Conservation (phyloP, 148 eudicot genomes). For the Persicaria tinctoria region DNA sequence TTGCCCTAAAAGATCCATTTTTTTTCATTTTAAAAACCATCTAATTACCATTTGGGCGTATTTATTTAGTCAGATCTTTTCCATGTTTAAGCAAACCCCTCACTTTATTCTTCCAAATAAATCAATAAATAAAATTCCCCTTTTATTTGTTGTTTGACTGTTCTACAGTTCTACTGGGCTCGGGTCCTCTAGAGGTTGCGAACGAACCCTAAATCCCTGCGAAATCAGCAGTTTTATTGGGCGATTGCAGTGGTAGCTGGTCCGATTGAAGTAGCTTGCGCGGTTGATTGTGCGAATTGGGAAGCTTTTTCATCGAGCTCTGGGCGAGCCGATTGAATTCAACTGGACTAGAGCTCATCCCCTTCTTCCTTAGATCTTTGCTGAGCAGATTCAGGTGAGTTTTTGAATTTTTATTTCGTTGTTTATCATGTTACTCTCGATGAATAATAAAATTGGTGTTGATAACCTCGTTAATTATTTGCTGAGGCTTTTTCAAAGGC, state of each 20-base stretch:
- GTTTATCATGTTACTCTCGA: neutral
- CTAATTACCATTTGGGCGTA: too few species aligned
- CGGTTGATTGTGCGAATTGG: neutral
- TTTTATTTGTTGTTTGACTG: neutral
- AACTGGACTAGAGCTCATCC: conserved; percentile 1
- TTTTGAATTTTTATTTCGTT: neutral
- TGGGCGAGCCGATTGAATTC: neutral
- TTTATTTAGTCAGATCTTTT: too few species aligned
- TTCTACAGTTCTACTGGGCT: neutral
- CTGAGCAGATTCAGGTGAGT: neutral
- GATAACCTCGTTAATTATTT: neutral
- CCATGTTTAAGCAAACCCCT: too few species aligned
- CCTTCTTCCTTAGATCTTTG: neutral
- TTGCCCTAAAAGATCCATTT: too few species aligned
- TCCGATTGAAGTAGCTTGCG: neutral
- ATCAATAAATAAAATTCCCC: too few species aligned
- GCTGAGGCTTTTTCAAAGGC: neutral
- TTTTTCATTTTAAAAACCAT: too few species aligned
- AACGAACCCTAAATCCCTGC: neutral
- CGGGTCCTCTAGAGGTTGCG: neutral
- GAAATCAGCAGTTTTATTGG: neutral
- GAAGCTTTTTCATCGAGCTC: neutral
- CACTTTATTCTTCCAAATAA: too few species aligned
- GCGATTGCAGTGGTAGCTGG: neutral
- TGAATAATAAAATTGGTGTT: neutral